Conservation (phyloP, 345 rosid genomes). For the Hevea brasiliensis region DNA sequence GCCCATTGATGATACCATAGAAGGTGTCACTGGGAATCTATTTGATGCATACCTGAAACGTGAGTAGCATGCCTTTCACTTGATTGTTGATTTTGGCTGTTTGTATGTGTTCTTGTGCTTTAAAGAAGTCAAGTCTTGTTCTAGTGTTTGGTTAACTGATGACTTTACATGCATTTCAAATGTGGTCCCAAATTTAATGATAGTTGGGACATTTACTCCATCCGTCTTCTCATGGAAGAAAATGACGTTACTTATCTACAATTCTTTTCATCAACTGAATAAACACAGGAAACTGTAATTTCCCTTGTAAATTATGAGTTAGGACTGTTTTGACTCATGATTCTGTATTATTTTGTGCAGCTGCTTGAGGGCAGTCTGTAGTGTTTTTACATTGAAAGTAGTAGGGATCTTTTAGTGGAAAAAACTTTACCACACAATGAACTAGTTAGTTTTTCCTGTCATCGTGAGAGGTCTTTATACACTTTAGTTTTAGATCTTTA, state of each 20-base stretch:
- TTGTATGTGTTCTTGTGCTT: not conserved
- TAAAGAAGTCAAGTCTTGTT: not conserved
- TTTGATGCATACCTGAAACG: constrained; percentile 69
- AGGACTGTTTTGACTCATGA: no score
- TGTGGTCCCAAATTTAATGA: not conserved
- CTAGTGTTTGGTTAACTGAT: not conserved
- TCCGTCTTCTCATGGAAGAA: not conserved
- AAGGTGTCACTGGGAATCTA: constrained; percentile 61
- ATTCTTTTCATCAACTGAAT: not conserved
- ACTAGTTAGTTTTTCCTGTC: not conserved
- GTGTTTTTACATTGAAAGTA: no score
- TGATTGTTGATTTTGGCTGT: not conserved
- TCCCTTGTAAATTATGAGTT: not conserved
- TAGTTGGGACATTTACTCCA: not conserved
- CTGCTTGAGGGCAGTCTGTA: not conserved
- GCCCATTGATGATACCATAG: constrained; percentile 66
- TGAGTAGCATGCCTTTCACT: constrained; percentile 20
- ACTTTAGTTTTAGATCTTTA: no score
- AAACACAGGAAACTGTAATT: not conserved
- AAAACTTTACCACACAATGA: not conserved
- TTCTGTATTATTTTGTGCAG: no score
- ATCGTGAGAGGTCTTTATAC: no score
- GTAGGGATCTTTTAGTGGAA: not conserved
- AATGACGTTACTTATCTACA: not conserved
- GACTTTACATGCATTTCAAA: not conserved